These are phyloP conservation scores for Zymoseptoria brevis DNA, from an alignment of 2,329 filamentous ascomycete genomes.

Conservation along the genomic window DNA sequence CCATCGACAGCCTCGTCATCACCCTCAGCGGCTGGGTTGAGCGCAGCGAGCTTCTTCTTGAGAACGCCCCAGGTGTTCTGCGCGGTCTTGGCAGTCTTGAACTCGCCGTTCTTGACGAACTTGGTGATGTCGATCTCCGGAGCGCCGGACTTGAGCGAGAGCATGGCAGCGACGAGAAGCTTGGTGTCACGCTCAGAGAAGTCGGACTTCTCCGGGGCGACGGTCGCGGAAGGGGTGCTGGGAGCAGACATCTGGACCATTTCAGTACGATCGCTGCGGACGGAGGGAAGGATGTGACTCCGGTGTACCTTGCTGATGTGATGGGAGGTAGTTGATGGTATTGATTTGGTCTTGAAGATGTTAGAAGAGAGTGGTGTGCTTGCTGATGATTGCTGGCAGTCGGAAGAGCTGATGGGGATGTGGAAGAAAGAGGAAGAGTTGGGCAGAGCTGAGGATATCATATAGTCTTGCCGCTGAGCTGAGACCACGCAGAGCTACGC, in stretches of 20 bases:
- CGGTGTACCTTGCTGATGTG: background rate
- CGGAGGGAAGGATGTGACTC: background rate
- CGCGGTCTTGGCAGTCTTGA: slow-evolving; percentile 27
- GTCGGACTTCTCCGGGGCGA: slow-evolving; percentile 1
- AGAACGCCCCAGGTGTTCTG: slow-evolving; percentile 30
- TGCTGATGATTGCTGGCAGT: background rate
- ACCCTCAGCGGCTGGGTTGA: slow-evolving; percentile 10
- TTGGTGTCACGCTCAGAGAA: slow-evolving; percentile 26
- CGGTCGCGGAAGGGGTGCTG: slow-evolving; percentile 4
- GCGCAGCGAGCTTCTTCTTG: slow-evolving; percentile 27
- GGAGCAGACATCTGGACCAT: slow-evolving; percentile 9
- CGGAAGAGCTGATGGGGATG: slow-evolving; percentile 1
- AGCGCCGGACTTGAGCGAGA: slow-evolving; percentile 25
- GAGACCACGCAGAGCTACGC: background rate
- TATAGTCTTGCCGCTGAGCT: background rate
- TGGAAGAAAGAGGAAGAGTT: slow-evolving; percentile 3
- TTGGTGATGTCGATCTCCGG: slow-evolving; percentile 30
- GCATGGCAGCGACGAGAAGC: slow-evolving; percentile 24
- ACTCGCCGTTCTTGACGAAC: slow-evolving; percentile 19
- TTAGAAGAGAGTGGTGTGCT: slow-evolving; percentile 2
- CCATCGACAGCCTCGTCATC: slow-evolving; percentile 13
- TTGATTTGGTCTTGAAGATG: background rate
- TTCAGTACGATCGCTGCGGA: background rate
- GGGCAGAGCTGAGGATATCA: background rate
- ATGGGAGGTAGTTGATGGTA: background rate